Percentiles rank a stretch among this genome's conserved stretches.
phyloP scores from a whole-genome alignment of 306 rosid species.

The Luffa acutangula region DNA sequence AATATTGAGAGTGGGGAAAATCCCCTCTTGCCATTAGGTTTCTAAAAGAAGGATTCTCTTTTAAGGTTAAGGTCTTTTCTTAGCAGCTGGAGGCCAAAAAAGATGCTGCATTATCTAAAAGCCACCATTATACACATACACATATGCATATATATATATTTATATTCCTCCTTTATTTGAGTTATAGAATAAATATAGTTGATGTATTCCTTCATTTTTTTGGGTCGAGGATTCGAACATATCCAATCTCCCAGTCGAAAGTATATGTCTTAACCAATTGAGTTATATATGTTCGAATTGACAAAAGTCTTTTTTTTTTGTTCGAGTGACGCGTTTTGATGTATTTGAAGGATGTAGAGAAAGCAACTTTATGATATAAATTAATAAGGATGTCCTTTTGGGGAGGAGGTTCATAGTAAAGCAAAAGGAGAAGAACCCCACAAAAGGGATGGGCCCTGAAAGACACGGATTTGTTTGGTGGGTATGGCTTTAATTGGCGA shows the following conservation, averaged over 20 bases:
- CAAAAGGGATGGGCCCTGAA: neutral
- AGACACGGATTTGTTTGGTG: constrained; percentile 2
- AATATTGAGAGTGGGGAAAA: neutral
- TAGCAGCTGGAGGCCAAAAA: neutral
- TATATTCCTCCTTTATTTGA: neutral
- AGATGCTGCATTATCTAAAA: constrained; percentile 6
- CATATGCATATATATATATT: neutral
- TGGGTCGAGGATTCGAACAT: too few species aligned
- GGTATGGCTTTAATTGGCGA: neutral
- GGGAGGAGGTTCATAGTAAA: neutral
- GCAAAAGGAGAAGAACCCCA: neutral
- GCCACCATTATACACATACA: neutral
- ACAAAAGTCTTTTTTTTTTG: too few species aligned
- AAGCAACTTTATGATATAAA: neutral
- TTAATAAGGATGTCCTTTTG: neutral
- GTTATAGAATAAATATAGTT: neutral
- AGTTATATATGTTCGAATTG: too few species aligned
- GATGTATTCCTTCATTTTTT: too few species aligned
- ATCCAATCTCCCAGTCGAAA: too few species aligned
- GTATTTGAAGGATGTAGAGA: neutral
- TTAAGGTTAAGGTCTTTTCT: constrained; percentile 4
- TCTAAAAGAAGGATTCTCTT: neutral
- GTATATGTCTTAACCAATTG: too few species aligned
- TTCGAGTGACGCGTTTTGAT: neutral
- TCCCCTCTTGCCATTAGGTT: neutral